Evolutionary conservation across 441 rosid species (phyloP).

Genomic region (Viola pubescens): DNA sequence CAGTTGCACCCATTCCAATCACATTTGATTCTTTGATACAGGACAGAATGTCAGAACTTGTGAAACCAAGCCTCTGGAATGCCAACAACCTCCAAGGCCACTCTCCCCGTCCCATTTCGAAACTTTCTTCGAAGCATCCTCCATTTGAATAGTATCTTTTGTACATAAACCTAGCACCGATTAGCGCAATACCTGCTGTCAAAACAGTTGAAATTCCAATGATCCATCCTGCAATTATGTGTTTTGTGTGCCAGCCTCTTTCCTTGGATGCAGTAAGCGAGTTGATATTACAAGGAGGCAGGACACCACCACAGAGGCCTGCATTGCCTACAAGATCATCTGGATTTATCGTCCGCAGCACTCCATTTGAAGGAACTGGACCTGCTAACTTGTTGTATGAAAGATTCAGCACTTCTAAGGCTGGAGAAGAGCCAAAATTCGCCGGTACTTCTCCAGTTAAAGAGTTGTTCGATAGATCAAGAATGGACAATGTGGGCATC

Average conservation of each 20-base stretch:
- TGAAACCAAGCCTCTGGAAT: slow-evolving; percentile 77
- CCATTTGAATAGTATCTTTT: slow-evolving; percentile 41
- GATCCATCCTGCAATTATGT: slow-evolving; percentile 44
- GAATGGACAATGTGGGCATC: slow-evolving; percentile 75
- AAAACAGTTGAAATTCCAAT: slow-evolving; percentile 46
- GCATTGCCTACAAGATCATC: slow-evolving; percentile 54
- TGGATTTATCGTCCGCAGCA: slow-evolving; percentile 58
- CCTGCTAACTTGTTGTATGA: slow-evolving; percentile 73
- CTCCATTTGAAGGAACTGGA: slow-evolving; percentile 63
- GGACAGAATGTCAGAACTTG: slow-evolving; percentile 54
- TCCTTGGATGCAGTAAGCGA: slow-evolving; percentile 21
- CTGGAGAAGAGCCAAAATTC: slow-evolving; percentile 62
- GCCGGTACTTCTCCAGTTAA: slow-evolving; percentile 59
- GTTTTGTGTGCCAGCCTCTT: slow-evolving; percentile 36
- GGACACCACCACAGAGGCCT: slow-evolving; percentile 68
- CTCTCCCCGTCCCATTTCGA: slow-evolving; percentile 41
- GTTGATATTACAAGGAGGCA: slow-evolving; percentile 47
- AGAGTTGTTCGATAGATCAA: slow-evolving; percentile 75
- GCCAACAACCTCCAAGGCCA: slow-evolving; percentile 91
- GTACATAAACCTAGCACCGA: slow-evolving; percentile 32
- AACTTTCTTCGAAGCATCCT: slow-evolving; percentile 37
- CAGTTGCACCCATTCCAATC: slow-evolving; percentile 84
- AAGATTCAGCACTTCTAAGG: slow-evolving; percentile 60
- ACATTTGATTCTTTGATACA: slow-evolving; percentile 63
- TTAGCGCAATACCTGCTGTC: slow-evolving; percentile 36